Percentiles rank a stretch among this genome's conserved stretches.
phyloP scores from a whole-genome alignment of 2,329 filamentous ascomycete species.

The Cladosporium austrohemisphaericum region DNA sequence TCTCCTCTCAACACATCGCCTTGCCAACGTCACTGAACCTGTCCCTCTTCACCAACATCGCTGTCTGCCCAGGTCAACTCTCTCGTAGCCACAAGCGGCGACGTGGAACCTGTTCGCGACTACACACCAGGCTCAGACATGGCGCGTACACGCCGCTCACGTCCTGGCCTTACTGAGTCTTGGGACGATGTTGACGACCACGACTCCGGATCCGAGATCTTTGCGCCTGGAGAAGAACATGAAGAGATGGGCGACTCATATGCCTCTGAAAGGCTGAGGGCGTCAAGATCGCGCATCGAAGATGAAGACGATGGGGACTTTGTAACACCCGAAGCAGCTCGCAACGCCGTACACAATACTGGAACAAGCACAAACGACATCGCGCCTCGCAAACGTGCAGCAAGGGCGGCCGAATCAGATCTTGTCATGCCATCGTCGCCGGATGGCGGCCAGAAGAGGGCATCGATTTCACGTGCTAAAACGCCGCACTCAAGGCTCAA shows the following conservation, averaged over 20 bases:
- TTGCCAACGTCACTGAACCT: no score
- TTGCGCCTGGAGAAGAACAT: slow-evolving; percentile 28
- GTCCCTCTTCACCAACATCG: background rate
- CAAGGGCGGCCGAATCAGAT: slow-evolving; percentile 26
- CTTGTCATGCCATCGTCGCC: slow-evolving; percentile 43
- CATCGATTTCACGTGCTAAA: slow-evolving; percentile 17
- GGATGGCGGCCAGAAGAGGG: slow-evolving; percentile 21
- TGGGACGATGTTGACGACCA: slow-evolving; percentile 32
- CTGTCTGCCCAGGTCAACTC: background rate
- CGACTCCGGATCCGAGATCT: slow-evolving; percentile 25
- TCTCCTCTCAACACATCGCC: no score
- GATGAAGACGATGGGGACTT: slow-evolving; percentile 2
- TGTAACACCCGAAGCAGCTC: slow-evolving; percentile 4
- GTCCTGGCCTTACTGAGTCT: slow-evolving; percentile 30
- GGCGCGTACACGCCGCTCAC: slow-evolving; percentile 21
- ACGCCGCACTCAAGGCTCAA: slow-evolving; percentile 31
- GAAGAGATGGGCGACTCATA: slow-evolving; percentile 27
- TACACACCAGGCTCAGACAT: slow-evolving; percentile 14
- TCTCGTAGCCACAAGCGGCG: background rate
- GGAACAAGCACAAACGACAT: slow-evolving; percentile 14
- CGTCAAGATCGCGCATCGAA: background rate
- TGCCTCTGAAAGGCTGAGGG: slow-evolving; percentile 5
- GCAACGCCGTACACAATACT: slow-evolving; percentile 17
- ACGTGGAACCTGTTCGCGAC: background rate
- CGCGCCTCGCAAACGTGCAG: slow-evolving; percentile 7